Percentiles rank a stretch among this genome's conserved stretches.
Conservation (phyloP, 768 basidiomycete genomes). For the Trametes gibbosa region DNA sequence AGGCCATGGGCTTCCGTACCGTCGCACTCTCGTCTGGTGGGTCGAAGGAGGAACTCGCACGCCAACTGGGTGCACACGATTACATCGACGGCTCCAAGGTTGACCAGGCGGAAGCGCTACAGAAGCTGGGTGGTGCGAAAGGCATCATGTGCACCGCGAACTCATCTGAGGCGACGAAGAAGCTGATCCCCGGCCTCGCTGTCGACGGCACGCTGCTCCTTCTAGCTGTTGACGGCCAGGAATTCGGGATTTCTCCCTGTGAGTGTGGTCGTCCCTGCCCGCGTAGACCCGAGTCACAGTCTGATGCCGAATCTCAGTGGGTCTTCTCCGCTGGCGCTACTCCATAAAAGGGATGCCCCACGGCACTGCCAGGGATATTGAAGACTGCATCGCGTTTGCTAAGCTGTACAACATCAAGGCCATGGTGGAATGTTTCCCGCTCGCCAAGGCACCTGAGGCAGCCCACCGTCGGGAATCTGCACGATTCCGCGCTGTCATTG, state of each 20-base stretch:
- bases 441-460: slow-evolving; percentile 20
- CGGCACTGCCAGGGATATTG: slow-evolving; percentile 16
- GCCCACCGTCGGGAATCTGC: slow-evolving; percentile 7
- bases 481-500: slow-evolving; percentile 18
- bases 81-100: slow-evolving; percentile 33
- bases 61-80: slow-evolving; percentile 35
- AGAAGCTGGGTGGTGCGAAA: slow-evolving; percentile 38
- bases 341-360: slow-evolving; percentile 22
- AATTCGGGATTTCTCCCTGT: not conserved
- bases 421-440: slow-evolving; percentile 20
- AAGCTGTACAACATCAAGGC: slow-evolving; percentile 14
- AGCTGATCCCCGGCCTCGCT: slow-evolving; percentile 18
- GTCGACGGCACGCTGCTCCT: not conserved
- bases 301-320: not conserved
- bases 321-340: slow-evolving; percentile 16
- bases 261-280: not conserved
- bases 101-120: slow-evolving; percentile 30
- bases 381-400: slow-evolving; percentile 14
- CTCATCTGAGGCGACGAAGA: slow-evolving; percentile 9
- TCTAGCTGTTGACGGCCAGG: not conserved
- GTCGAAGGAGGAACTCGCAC: slow-evolving; percentile 33
- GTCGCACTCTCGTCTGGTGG: slow-evolving; percentile 33
- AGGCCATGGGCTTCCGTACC: slow-evolving; percentile 34
- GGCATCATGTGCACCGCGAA: slow-evolving; percentile 34
- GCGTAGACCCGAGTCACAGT: too few species aligned